These are phyloP conservation scores for Plenodomus lindquistii DNA, from an alignment of 2,329 filamentous ascomycete species.

Conservation along the genomic window DNA sequence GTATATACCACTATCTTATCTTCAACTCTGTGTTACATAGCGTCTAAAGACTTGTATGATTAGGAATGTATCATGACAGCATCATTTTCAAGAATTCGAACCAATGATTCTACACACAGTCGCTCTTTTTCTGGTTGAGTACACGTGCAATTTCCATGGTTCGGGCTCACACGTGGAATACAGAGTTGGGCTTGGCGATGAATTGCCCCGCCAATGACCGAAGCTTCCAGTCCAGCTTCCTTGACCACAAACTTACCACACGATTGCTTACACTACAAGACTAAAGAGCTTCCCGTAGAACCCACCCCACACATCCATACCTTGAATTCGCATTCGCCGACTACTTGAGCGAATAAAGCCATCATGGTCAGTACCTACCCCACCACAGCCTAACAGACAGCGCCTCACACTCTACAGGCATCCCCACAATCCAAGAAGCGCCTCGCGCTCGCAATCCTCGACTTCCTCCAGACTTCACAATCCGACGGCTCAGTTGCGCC, in stretches of 20 bases:
- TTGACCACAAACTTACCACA: conserved; percentile 7
- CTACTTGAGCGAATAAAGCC: conserved; percentile 14
- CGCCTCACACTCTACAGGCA: conserved; percentile 37
- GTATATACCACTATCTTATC: conserved; percentile 21
- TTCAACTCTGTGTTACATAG: conserved; percentile 25
- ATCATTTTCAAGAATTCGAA: background rate
- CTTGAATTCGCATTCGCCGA: background rate
- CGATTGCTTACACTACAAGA: background rate
- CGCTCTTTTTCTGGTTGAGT: background rate
- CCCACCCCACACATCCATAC: conserved; percentile 3
- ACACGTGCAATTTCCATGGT: background rate
- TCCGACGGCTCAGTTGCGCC: conserved; percentile 84
- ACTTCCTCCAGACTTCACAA: conserved; percentile 84
- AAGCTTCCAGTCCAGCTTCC: conserved; percentile 29
- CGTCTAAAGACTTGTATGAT: conserved; percentile 24
- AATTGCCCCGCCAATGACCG: conserved; percentile 20
- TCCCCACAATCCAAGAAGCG: conserved; percentile 68
- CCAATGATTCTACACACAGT: background rate
- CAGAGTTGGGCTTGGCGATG: conserved; percentile 12
- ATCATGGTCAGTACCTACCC: conserved; percentile 31
- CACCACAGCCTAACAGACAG: conserved; percentile 11
- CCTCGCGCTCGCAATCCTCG: conserved; percentile 94
- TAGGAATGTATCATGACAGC: conserved; percentile 33
- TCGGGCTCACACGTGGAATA: background rate
- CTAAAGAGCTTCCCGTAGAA: background rate